A percentile compares a stretch with the other conserved stretches of the same genome.
Evolutionary conservation across 495 filamentous ascomycete species (phyloP).

Genomic region (Penicillium diatomitis): DNA sequence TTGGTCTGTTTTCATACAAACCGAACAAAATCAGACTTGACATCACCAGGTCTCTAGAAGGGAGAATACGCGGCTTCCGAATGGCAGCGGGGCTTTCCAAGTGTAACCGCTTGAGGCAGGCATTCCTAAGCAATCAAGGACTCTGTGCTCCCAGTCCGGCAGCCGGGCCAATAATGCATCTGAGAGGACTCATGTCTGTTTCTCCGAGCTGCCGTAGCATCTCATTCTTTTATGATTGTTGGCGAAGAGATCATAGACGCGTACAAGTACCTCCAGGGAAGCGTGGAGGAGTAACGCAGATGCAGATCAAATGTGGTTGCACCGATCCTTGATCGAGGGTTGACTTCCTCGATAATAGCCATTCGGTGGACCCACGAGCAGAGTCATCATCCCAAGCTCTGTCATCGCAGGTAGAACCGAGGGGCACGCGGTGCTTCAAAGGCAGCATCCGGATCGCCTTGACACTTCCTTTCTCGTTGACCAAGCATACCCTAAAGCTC

Average conservation of each 20-base stretch:
- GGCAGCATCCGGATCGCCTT: constrained; percentile 8
- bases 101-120: constrained; percentile 13
- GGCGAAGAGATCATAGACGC: no score
- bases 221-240: no score
- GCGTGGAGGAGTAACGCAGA: no score
- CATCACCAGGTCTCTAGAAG: constrained; percentile 16
- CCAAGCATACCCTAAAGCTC: constrained; percentile 21
- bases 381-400: no score
- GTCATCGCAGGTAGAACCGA: no score
- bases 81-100: not conserved
- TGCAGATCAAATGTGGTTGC: no score
- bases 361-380: no score
- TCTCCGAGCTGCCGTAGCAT: not conserved
- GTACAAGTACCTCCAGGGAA: no score
- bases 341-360: no score
- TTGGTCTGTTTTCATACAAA: no score
- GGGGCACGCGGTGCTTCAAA: not conserved
- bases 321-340: no score
- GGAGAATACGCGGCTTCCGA: not conserved
- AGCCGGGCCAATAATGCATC: constrained; percentile 2
- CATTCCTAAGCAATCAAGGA: constrained; percentile 23
- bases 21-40: constrained; percentile 6
- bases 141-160: constrained; percentile 2
- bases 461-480: constrained; percentile 7
- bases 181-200: not conserved